phyloP scores from a whole-genome alignment of 2,329 filamentous ascomycete genomes.

The Fusarium penzigii region DNA sequence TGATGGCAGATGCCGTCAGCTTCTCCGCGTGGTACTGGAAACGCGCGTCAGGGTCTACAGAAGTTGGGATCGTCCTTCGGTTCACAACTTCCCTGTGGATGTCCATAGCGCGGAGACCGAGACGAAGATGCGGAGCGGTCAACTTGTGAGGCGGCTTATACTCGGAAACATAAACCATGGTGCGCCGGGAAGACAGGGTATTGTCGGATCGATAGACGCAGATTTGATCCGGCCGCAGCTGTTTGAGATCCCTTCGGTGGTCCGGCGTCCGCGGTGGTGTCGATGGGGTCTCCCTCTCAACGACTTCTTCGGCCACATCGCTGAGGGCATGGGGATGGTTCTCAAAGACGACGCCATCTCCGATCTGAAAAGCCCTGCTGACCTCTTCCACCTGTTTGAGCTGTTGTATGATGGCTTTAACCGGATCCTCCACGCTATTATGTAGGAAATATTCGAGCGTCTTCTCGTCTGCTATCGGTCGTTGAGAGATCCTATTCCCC shows the following conservation, averaged over 20 bases:
- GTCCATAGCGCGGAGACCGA: conserved; percentile 43
- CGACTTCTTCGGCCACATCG: conserved; percentile 30
- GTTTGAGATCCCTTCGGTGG: conserved; percentile 15
- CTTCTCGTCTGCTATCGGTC: conserved; percentile 27
- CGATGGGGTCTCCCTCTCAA: conserved; percentile 17
- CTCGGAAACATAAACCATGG: conserved; percentile 38
- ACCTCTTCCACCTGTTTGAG: conserved; percentile 26
- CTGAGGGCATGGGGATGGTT: conserved; percentile 31
- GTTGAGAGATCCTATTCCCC: conserved; percentile 20
- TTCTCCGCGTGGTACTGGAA: conserved; percentile 39
- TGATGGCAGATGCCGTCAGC: conserved; percentile 44
- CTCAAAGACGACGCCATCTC: conserved; percentile 34
- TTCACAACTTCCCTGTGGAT: conserved; percentile 40
- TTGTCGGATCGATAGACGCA: conserved; percentile 20
- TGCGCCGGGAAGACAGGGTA: neutral
- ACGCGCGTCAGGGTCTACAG: conserved; percentile 28
- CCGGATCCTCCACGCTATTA: conserved; percentile 32
- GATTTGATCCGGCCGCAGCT: conserved; percentile 36
- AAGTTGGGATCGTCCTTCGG: conserved; percentile 27
- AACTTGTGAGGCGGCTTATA: conserved; percentile 52
- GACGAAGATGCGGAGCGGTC: conserved; percentile 41
- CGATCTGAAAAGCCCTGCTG: conserved; percentile 24
- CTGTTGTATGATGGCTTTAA: conserved; percentile 31
- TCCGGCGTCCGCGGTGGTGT: conserved; percentile 20
- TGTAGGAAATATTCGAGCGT: conserved; percentile 32